phyloP scores from a whole-genome alignment of 164 flowering plant species.

The Brasenia schreberi region DNA sequence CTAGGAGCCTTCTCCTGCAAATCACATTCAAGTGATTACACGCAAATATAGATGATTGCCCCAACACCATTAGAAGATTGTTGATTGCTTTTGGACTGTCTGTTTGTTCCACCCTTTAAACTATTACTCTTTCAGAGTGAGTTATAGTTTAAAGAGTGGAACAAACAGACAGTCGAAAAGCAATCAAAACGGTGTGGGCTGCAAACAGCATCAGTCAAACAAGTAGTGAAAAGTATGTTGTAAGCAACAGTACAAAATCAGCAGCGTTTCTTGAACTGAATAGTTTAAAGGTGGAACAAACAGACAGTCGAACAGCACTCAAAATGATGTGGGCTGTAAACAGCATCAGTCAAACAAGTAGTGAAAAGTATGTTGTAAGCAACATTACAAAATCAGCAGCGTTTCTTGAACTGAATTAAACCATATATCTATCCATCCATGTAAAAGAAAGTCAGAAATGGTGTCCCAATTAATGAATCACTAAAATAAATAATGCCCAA shows the following conservation, averaged over 20 bases:
- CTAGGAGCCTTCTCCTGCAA: too few species aligned
- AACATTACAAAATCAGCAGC: background rate
- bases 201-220: background rate
- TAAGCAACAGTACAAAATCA: background rate
- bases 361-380: too few species aligned
- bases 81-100: too few species aligned
- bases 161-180: background rate
- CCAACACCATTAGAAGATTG: too few species aligned
- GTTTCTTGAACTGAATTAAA: background rate
- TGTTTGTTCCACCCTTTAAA: too few species aligned
- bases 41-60: too few species aligned
- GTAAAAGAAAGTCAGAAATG: too few species aligned
- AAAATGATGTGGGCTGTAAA: background rate
- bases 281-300: background rate
- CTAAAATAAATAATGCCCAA: background rate
- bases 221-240: too few species aligned
- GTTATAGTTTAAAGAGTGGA: background rate
- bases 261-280: background rate
- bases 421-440: background rate
- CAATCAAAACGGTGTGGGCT: background rate
- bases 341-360: background rate
- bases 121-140: too few species aligned
- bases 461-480: too few species aligned
- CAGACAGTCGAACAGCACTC: background rate
- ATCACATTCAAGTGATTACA: too few species aligned